Evolutionary conservation across 371 early-diverging fungal genomes (phyloP), one percentile per base, ranked within the genome.

Genomic region (Rhizopus stolonifer): DNA sequence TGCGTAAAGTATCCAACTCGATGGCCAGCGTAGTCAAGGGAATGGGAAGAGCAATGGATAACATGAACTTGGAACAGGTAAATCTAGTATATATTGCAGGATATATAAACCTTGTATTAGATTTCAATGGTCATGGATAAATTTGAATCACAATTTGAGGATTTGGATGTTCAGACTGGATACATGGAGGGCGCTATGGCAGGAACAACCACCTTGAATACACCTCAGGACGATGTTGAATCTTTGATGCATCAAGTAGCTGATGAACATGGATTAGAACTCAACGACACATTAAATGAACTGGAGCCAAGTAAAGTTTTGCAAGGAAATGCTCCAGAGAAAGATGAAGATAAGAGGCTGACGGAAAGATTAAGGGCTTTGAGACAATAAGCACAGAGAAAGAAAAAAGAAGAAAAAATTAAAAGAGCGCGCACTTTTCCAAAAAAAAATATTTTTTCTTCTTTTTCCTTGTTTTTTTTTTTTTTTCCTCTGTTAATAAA

Each of bases 41-140:
- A 17, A 92, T 96, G 89, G 96, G 96, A 45, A 83, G 78, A 72
- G 94, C 95, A 9, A 88, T 94, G 92, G 74, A 81, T 36, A 77
- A 84, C n/a, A 95, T 95, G 95, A 93, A 95, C 56, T 77, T 96
- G 33, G 96, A 95, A 63, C 89, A 89, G 82, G 89, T 87, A 70
- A n/a, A n/a, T n/a, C n/a, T n/a, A n/a, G n/a, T n/a, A n/a, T n/a
- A n/a, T n/a, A n/a, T n/a, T n/a, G n/a, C n/a, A n/a, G n/a, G n/a
- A n/a, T n/a, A n/a, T n/a, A n/a, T n/a, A n/a, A n/a, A n/a, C n/a
- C n/a, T n/a, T n/a, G n/a, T n/a, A n/a, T n/a, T 54, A 89, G 87
- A 93, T 96, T 29, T 89, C 94, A 0, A 66, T 84, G 80, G 87
- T 95, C 19, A 96, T 95, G 96, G 97, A 95, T 67, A 89, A 87